Base-by-base conservation (phyloP, 2,329 filamentous ascomycete species). In the Kalmusia sp. region DNA sequence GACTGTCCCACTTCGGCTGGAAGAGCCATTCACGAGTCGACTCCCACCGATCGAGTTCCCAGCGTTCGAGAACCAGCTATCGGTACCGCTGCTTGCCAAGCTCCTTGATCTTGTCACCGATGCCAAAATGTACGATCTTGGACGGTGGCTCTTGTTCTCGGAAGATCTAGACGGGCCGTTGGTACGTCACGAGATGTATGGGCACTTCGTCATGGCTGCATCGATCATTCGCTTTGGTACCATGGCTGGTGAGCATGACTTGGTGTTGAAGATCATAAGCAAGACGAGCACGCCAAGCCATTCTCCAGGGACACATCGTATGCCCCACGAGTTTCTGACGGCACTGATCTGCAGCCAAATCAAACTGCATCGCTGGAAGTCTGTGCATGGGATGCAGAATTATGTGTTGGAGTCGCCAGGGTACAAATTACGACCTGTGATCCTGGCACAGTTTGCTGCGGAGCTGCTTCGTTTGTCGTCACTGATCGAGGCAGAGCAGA, bases 181-280 rank as follows among this genome's bases (percentile, higher is more conserved):
- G 2, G 82, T 87, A 21, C 69, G 77, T 19, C 59, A 65, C 11
- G 62, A 65, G 17, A 57, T 77, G 22, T 85, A 84, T 58, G 63
- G 63, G 2, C 70, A 83, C 55, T 77, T 77, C 25, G 71, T 72
- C 41, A 70, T 87, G 21, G 76, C 80, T 2, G 79, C 83, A 11
- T 78, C 82, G 1, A 71, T 87, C 24, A 74, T 85, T 28, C 78
- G 80, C 15, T 86, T 84, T 59, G 84, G 83, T 6, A 73, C 78
- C 9, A 77, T 79, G 15, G 79, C 80, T 9, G 71, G 77, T 33
- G 79, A 86, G 54, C 67, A 73, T 14, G 61, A 69, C 1, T 57
- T 74, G 6, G 68, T 74, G 6, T 27, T 74, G 30, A 61, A 70
- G 15, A 62, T 73, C 21, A 59, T 74, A 33, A 63, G 69, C 33